These are phyloP conservation scores for Ammopiptanthus mongolicus DNA, from an alignment of 306 rosid species.

Conservation along the genomic window DNA sequence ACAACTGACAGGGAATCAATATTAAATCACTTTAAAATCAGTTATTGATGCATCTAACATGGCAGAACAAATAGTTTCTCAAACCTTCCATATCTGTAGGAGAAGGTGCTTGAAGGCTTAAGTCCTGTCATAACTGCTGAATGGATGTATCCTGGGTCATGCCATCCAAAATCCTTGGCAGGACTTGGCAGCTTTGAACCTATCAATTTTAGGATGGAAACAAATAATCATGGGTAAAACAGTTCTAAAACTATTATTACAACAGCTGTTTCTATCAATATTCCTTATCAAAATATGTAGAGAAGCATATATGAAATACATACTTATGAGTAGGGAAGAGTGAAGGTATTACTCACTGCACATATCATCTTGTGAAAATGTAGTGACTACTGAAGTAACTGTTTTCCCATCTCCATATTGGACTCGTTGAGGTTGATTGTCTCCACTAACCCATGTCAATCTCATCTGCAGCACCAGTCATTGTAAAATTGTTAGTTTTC, in stretches of 20 bases:
- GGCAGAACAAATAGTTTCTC: neutral
- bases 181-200: slow-evolving; percentile 54
- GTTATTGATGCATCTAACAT: neutral
- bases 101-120: slow-evolving; percentile 51
- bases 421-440: slow-evolving; percentile 53
- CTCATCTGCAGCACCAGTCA: slow-evolving; percentile 54
- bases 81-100: slow-evolving; percentile 80
- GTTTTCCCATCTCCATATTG: slow-evolving; percentile 54
- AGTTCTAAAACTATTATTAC: neutral
- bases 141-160: slow-evolving; percentile 91
- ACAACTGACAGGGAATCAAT: neutral
- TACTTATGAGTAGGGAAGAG: neutral
- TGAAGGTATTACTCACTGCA: slow-evolving; percentile 51
- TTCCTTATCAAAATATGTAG: neutral
- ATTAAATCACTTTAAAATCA: neutral
- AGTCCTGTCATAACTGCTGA: slow-evolving; percentile 81
- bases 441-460: slow-evolving; percentile 91
- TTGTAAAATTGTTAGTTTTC: neutral
- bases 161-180: slow-evolving; percentile 96
- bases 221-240: neutral
- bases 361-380: slow-evolving; percentile 73
- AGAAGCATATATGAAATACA: neutral
- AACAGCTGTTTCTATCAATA: neutral
- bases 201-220: slow-evolving; percentile 13
- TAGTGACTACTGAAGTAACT: slow-evolving; percentile 48